Conservation (phyloP, 2,329 filamentous ascomycete genomes). For the Fusarium nisikadoi region DNA sequence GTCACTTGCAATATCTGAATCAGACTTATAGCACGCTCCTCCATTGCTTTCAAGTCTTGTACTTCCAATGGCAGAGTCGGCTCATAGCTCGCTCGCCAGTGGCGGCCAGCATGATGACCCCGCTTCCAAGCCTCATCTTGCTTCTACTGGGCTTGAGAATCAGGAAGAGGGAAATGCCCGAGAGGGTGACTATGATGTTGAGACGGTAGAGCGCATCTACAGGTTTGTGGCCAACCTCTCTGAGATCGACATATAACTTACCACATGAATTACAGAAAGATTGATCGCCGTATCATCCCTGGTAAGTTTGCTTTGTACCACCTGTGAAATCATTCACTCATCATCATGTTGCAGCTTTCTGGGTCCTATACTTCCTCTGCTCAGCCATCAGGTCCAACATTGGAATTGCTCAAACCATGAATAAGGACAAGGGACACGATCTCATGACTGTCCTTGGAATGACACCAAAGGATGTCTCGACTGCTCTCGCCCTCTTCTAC, state of each 20-base stretch:
- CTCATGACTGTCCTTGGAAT: conserved; percentile 77
- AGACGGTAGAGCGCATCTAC: conserved; percentile 66
- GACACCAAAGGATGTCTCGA: conserved; percentile 80
- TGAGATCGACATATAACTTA: background rate
- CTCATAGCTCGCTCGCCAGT: conserved; percentile 46
- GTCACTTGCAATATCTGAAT: background rate
- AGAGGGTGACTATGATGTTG: conserved; percentile 58
- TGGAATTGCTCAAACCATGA: conserved; percentile 95
- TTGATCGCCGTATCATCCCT: conserved; percentile 69
- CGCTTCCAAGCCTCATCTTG: conserved; percentile 33
- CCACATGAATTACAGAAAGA: conserved; percentile 51
- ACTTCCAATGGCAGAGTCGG: conserved; percentile 55
- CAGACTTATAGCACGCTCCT: conserved; percentile 60
- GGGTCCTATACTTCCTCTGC: conserved; percentile 91
- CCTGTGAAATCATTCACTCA: background rate
- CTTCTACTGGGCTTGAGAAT: conserved; percentile 39
- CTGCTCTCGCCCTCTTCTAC: conserved; percentile 88
- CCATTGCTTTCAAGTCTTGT: conserved; percentile 62
- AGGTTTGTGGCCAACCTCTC: conserved; percentile 25
- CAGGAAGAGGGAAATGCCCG: conserved; percentile 48
- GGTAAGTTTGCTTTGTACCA: conserved; percentile 49
- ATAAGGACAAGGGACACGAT: conserved; percentile 74
- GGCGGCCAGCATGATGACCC: conserved; percentile 47
- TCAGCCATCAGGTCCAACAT: conserved; percentile 93
- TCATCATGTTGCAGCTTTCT: conserved; percentile 70